Evolutionary conservation across 164 flowering plant genomes (phyloP), one percentile per base, ranked within the genome.

Genomic region (Stephania cephalantha): DNA sequence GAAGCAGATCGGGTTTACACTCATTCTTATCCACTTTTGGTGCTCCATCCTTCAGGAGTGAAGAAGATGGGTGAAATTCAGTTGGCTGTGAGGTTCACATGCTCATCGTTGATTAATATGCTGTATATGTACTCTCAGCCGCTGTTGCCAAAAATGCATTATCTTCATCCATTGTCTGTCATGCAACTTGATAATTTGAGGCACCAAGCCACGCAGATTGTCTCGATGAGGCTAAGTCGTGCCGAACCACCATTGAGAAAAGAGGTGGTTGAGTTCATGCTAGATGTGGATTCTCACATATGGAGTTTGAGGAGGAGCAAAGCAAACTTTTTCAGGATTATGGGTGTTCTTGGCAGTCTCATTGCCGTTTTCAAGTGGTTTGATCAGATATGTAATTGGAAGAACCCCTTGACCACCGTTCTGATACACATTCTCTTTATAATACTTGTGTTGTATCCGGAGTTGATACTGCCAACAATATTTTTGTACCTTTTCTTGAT

Each of bases 251-350:
- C 98, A 6, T 71, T 93, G 80, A 82, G 90, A 78, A 88, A 85
- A 79, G 96, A 91, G 81, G 84, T 93, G 13, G 94, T 91, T 46
- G 94, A 89, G 81, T 89, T 88, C 50, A 89, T 93, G 93, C 83
- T 91, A 75, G 95, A 91, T 78, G 91, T 87, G 42, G 93, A 86
- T 67, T 89, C 91, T 18, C 92, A 89, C 58, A 88, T 91, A 91
- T 91, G 93, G 95, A 91, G 93, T 74, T 89, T 91, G 93, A 84
- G 93, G 78, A 85, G 90, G 70, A 91, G 95, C 86, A 90, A 89
- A 74, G 90, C 93, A 7, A 91, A 91, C 78, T 91, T 93, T 74
- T 90, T 90, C 82, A 75, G 98, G 68, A 86, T 93, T 20, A 88
- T 90, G 92, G 83, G 83, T 8, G 92, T 91, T n/a, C 75, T 91